Evolutionary conservation across 805 yeast species (phyloP), one percentile per base, ranked within the genome.

Genomic region (Candida nitratophila): DNA sequence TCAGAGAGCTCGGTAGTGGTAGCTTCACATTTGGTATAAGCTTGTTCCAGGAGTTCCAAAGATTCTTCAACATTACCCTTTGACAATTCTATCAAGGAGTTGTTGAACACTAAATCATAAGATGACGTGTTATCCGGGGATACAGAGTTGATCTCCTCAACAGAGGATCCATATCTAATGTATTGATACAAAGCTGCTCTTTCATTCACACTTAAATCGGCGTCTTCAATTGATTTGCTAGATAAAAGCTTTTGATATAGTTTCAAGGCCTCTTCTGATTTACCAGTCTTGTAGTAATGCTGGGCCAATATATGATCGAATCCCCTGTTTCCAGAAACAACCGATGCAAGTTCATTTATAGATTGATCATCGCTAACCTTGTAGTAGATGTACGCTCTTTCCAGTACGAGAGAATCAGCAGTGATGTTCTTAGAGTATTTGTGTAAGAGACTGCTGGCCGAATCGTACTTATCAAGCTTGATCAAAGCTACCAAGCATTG

Each of bases 81-180:
- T 10, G 71, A 66, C 40, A 81, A 57, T 41, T 64, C 61, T 33
- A 76, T 70, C 46, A 79, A 64, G 0, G 87, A 79, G 9, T 69
- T 65, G 62, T 84, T 84, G 66, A 81, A 83, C 4, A 70, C 55
- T 43, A 70, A 69, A 54, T 84, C 91, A 54, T 82, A 81, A 9
- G 76, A 65, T 2, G 35, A 21, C 19, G 24, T 39, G 5, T 31
- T 38, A 12, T 32, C 39, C 16, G 63, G 22, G 56, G 56, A 40
- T 57, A 39, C 9, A 11, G 21, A 6, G 4, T 16, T 14, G 37
- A 19, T 8, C 17, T 17, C 34, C 6, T 22, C 21, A 2, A 10
- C 11, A 19, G 31, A 17, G 34, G 16, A 12, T 39, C 33, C 30
- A 17, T 17, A 52, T 47, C 60, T 51, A 12, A 50, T 35, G 6